Evolutionary conservation across 129 eudicot genomes (phyloP).

Genomic region (Artemisia annua): DNA sequence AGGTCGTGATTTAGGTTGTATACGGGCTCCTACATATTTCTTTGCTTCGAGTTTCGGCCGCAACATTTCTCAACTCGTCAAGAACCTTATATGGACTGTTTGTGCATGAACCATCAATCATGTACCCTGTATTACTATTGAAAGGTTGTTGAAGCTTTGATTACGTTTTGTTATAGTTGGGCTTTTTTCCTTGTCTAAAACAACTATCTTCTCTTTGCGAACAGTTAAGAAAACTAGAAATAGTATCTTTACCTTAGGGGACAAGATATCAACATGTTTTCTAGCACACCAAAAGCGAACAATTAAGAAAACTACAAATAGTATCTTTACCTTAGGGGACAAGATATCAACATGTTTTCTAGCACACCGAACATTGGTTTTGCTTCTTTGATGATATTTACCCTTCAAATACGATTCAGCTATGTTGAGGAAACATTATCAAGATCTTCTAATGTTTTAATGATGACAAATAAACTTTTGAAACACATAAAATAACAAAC

Average conservation of each 20-base stretch:
- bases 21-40: too few relatives aligned
- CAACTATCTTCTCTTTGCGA: too few relatives aligned
- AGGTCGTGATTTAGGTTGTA: too few relatives aligned
- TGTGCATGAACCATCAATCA: constrained; percentile 75
- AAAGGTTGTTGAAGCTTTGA: constrained; percentile 23
- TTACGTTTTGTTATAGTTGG: constrained; percentile 42
- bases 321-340: constrained; percentile 38
- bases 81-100: constrained; percentile 65
- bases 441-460: too few relatives aligned
- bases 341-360: constrained; percentile 45
- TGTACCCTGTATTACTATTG: constrained; percentile 38
- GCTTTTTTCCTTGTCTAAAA: background rate
- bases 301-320: too few relatives aligned
- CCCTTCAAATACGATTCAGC: constrained; percentile 67
- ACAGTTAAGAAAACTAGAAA: constrained; percentile 45
- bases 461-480: too few relatives aligned
- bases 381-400: constrained; percentile 40
- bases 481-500: too few relatives aligned
- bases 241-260: constrained; percentile 41
- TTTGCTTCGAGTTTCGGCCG: constrained; percentile 76
- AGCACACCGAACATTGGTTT: constrained; percentile 50
- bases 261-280: too few relatives aligned
- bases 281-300: too few relatives aligned
- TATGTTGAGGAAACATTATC: too few relatives aligned
- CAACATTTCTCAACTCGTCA: constrained; percentile 55